Percentiles rank a stretch among this genome's conserved stretches.
phyloP scores from a whole-genome alignment of 2,329 filamentous ascomycete species.

The Alternaria arborescens region DNA sequence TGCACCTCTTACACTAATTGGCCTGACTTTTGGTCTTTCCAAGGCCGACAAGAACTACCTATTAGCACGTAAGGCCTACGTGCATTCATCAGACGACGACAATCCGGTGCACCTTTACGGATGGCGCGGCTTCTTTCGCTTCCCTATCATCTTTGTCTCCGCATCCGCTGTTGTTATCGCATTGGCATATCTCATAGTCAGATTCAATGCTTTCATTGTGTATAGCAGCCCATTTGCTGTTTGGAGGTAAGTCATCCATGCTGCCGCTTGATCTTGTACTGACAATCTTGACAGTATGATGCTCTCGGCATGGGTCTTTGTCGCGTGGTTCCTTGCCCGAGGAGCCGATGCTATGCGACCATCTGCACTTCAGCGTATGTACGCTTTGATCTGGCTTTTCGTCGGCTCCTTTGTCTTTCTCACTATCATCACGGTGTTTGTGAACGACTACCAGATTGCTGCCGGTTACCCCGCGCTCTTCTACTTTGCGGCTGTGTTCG shows the following conservation, averaged over 20 bases:
- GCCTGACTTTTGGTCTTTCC: constrained; percentile 73
- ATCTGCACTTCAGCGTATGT: constrained; percentile 84
- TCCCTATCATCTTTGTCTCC: constrained; percentile 76
- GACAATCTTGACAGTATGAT: constrained; percentile 68
- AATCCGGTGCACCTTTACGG: constrained; percentile 73
- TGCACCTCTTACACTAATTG: constrained; percentile 75
- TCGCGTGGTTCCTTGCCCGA: constrained; percentile 83
- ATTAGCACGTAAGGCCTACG: constrained; percentile 72
- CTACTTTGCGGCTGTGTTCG: constrained; percentile 77
- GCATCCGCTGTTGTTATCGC: constrained; percentile 74
- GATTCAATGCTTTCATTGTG: constrained; percentile 88
- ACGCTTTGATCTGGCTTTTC: constrained; percentile 86
- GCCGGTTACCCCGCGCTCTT: constrained; percentile 85
- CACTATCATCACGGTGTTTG: constrained; percentile 76
- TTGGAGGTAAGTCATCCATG: constrained; percentile 62
- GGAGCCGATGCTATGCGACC: constrained; percentile 82
- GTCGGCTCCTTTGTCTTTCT: constrained; percentile 75
- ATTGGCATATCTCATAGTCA: constrained; percentile 77
- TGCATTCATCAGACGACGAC: constrained; percentile 67
- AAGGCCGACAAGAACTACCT: constrained; percentile 86
- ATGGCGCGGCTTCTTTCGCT: constrained; percentile 83
- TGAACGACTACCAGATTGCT: constrained; percentile 75
- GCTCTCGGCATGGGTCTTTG: constrained; percentile 78
- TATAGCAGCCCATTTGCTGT: constrained; percentile 89
- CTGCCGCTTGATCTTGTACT: background rate